Percentiles rank a stretch among this genome's conserved stretches.
Conservation (phyloP, 1,284 basidiomycete species). For the Neolentinus lepideus region DNA sequence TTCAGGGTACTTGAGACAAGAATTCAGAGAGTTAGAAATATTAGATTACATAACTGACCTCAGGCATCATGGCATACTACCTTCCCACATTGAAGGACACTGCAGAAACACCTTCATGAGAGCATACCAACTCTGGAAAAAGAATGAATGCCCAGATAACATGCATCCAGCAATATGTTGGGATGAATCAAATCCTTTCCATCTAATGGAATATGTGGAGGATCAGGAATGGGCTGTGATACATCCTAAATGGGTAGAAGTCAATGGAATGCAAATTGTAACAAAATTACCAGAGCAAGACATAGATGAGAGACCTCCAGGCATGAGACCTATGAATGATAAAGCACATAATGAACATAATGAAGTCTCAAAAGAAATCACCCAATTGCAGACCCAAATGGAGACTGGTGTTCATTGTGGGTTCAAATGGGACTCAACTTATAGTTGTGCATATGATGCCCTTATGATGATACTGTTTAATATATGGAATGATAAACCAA, state of each 20-base stretch:
- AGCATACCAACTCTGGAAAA: constrained; percentile 12
- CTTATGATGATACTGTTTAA: neutral
- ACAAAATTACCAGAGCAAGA: neutral
- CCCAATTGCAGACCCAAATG: neutral
- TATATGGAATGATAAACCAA: neutral
- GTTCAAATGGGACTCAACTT: neutral
- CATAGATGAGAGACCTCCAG: neutral
- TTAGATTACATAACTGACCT: constrained; percentile 24
- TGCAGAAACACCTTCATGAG: constrained; percentile 12
- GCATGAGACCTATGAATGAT: neutral
- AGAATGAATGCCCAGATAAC: constrained; percentile 9
- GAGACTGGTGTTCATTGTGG: neutral
- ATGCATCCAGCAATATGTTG: constrained; percentile 4
- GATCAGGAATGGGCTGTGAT: neutral
- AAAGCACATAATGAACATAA: too few species aligned
- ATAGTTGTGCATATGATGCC: neutral
- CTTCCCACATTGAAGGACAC: constrained; percentile 10
- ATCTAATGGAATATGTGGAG: neutral
- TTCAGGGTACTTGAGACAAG: constrained; percentile 17
- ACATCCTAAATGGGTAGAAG: neutral
- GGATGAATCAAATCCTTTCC: neutral
- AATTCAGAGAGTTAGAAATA: too few species aligned
- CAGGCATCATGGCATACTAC: constrained; percentile 14
- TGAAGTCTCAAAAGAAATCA: neutral
- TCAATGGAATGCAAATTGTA: neutral